Conservation (phyloP, 2,329 filamentous ascomycete genomes). For the Huntiella bhutanensis region DNA sequence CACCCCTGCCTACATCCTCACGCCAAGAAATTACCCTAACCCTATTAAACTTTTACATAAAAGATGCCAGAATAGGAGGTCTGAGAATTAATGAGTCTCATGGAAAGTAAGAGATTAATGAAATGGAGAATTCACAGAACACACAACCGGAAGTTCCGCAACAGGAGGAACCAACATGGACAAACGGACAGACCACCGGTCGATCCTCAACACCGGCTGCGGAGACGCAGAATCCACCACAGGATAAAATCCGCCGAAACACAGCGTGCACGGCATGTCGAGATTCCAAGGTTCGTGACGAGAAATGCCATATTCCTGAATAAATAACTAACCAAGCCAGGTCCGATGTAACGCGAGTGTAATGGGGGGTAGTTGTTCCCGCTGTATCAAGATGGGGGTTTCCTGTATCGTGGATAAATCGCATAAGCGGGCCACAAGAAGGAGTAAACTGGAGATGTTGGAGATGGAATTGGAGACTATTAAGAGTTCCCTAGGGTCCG, state of each 20-base stretch:
- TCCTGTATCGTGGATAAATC: slow-evolving; percentile 27
- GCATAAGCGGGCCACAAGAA: slow-evolving; percentile 27
- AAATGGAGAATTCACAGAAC: too few species aligned
- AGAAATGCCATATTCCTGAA: neutral
- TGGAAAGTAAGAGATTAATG: too few species aligned
- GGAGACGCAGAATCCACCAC: too few species aligned
- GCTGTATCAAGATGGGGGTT: slow-evolving; percentile 26
- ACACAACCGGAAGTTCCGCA: too few species aligned
- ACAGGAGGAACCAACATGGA: too few species aligned
- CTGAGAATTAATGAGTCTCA: too few species aligned
- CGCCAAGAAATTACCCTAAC: too few species aligned
- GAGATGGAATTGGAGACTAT: slow-evolving; percentile 35
- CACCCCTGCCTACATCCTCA: too few species aligned
- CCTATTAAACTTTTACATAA: too few species aligned
- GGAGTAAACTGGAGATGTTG: slow-evolving; percentile 35
- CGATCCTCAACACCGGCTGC: too few species aligned
- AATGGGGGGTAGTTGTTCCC: slow-evolving; percentile 21
- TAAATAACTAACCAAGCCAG: slow-evolving; percentile 15
- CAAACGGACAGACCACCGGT: too few species aligned
- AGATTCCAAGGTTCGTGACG: slow-evolving; percentile 13
- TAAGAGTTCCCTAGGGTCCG: neutral
- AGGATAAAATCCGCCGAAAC: slow-evolving; percentile 16
- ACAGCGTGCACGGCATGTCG: slow-evolving; percentile 18
- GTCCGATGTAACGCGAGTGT: slow-evolving; percentile 26
- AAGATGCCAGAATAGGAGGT: too few species aligned